Base-by-base conservation (phyloP, 2,329 filamentous ascomycete genomes). In the Penicillium oxalicum region DNA sequence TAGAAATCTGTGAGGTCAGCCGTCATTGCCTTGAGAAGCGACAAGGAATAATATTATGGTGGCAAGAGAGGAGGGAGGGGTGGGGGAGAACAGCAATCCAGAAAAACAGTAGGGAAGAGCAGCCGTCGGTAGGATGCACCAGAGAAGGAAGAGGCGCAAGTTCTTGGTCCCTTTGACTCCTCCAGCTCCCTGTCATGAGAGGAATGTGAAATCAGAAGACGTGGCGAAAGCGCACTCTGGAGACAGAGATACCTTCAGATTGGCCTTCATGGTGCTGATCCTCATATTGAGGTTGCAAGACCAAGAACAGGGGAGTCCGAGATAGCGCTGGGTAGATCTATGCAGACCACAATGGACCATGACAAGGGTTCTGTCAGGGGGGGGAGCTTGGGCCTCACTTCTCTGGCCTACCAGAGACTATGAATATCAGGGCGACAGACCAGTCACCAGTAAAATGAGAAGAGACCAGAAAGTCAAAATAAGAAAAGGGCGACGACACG, bases 1-100 rank as follows among this genome's bases (percentile, higher is more conserved):
- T 47, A 74, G 67, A 55, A 74, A 74, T 63, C 72, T 75, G 60
- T 55, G 42, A 40, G 56, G 57, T 60, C 46, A 60, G 58, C 49
- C 56, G 49, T 44, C 25, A 39, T 39, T 18, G 51, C 51, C 50
- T 58, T 40, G 52, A 53, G 56, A 50, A 26, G 48, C 58, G 55
- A 56, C 43, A 53, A 54, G 43, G 44, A 46, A 42, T 34, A 27
- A 49, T 45, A 45, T 48, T 46, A 48, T 26, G 24, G 12, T 43
- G 50, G 50, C 27, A 28, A 26, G 29, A 25, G 18, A 44, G 12
- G 11, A 40, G 37, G 24, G 13, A 26, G 37, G 24, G 13, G 9
- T 40, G 13, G 29, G 18, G 12, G 4, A 43, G 34, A 43, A 44
- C 33, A 27, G 33, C 41, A 36, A 44, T 28, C 43, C 43, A 27